Evolutionary conservation across 345 rosid species (phyloP).

Genomic region (Hypericum perforatum): DNA sequence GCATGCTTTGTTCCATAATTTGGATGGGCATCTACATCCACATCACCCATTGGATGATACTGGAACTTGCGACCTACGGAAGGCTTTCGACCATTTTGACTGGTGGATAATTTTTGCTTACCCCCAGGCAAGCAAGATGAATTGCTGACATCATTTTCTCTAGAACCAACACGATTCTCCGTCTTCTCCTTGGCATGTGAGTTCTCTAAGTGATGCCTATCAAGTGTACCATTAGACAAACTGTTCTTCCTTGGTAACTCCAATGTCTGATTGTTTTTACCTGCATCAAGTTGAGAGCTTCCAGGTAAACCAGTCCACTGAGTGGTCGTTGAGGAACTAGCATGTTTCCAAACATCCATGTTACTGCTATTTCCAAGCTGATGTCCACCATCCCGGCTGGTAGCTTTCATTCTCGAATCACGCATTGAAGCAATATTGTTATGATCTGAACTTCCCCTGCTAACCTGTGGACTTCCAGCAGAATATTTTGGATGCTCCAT

Average conservation of each 20-base stretch:
- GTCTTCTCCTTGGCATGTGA: conserved; percentile 27
- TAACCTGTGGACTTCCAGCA: conserved; percentile 25
- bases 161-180: conserved; percentile 21
- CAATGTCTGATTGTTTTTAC: conserved; percentile 31
- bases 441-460: conserved; percentile 28
- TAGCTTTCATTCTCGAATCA: conserved; percentile 26
- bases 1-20: conserved; percentile 27
- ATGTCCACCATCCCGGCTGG: conserved; percentile 27
- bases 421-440: conserved; percentile 24
- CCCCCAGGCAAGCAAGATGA: too few relatives aligned
- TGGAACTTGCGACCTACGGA: conserved; percentile 36
- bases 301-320: conserved; percentile 19
- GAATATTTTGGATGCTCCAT: conserved; percentile 26
- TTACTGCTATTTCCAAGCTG: conserved; percentile 22
- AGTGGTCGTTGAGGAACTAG: conserved; percentile 27
- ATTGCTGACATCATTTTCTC: conserved; percentile 21
- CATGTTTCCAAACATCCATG: conserved; percentile 41
- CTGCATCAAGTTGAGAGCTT: conserved; percentile 20
- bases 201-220: conserved; percentile 22
- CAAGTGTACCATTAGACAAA: conserved; percentile 23
- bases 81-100: too few relatives aligned
- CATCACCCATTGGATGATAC: conserved; percentile 91
- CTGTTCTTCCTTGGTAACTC: conserved; percentile 40
- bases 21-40: conserved; percentile 42
- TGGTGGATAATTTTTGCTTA: too few relatives aligned